Evolutionary conservation across 306 rosid genomes (phyloP).

Genomic region (Cajanus cajan): DNA sequence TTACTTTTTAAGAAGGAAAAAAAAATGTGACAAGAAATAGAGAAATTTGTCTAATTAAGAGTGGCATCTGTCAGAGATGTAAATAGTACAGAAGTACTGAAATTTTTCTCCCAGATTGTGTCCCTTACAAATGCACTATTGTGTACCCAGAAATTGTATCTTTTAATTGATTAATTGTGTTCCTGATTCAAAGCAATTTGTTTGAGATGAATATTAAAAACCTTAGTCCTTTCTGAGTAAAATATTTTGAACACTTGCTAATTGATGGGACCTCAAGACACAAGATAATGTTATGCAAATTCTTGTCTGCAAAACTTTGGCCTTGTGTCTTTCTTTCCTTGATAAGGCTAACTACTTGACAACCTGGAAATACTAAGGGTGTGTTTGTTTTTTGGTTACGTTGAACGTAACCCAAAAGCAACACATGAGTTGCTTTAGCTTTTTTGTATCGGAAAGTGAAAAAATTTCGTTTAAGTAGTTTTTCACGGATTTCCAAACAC

Average conservation of each 20-base stretch:
- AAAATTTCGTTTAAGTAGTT: too few relatives aligned
- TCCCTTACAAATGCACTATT: not conserved
- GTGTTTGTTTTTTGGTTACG: too few relatives aligned
- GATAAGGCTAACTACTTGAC: not conserved
- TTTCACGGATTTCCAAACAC: too few relatives aligned
- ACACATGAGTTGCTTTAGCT: too few relatives aligned
- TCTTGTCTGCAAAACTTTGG: constrained; percentile 4
- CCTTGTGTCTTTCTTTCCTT: not conserved
- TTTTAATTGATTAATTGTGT: not conserved
- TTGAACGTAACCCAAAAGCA: too few relatives aligned
- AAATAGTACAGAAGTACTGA: not conserved
- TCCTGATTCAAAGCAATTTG: not conserved
- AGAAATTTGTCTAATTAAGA: not conserved
- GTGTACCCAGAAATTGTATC: not conserved
- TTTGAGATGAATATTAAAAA: not conserved
- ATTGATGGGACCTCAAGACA: not conserved
- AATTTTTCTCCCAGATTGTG: not conserved
- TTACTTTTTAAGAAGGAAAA: not conserved
- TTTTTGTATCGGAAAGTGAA: too few relatives aligned
- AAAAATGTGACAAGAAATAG: not conserved
- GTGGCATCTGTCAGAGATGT: not conserved
- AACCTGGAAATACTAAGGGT: not conserved
- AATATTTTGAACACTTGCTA: not conserved
- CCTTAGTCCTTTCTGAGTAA: not conserved
- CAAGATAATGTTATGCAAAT: not conserved